Percentiles rank a stretch among this genome's conserved stretches.
Evolutionary conservation across 305 asterid genomes (phyloP).

Genomic region (Fraxinus greggii): DNA sequence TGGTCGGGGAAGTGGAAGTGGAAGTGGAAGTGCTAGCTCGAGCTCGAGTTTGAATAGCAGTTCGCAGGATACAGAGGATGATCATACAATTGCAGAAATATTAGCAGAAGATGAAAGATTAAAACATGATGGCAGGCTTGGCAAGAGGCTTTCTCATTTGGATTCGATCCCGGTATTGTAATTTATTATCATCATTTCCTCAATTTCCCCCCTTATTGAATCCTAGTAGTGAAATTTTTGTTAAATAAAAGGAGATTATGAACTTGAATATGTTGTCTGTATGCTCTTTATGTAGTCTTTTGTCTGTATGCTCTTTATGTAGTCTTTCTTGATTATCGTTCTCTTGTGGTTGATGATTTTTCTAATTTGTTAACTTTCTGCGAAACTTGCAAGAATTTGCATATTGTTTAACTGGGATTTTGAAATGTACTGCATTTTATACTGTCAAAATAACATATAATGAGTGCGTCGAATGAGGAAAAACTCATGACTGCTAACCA

Average conservation of each 20-base stretch:
- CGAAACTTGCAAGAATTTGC: background rate
- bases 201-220: conserved; percentile 8
- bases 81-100: conserved; percentile 75
- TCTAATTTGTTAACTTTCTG: background rate
- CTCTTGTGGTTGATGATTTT: background rate
- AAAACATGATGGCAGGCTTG: conserved; percentile 53
- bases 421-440: background rate
- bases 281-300: background rate
- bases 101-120: conserved; percentile 69
- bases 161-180: conserved; percentile 74
- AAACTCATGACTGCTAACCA: background rate
- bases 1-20: no score
- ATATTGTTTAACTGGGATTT: background rate
- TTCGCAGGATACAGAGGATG: conserved; percentile 78
- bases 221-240: background rate
- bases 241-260: background rate
- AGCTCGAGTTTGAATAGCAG: conserved; percentile 58
- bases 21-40: conserved; percentile 49
- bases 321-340: background rate
- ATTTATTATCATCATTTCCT: background rate
- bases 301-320: background rate
- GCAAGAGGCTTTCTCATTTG: conserved; percentile 86
- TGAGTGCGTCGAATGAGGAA: background rate
- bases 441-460: background rate
- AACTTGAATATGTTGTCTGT: conserved; percentile 11